Base-by-base conservation (phyloP, 768 basidiomycete species). In the Tulasnella sp. region DNA sequence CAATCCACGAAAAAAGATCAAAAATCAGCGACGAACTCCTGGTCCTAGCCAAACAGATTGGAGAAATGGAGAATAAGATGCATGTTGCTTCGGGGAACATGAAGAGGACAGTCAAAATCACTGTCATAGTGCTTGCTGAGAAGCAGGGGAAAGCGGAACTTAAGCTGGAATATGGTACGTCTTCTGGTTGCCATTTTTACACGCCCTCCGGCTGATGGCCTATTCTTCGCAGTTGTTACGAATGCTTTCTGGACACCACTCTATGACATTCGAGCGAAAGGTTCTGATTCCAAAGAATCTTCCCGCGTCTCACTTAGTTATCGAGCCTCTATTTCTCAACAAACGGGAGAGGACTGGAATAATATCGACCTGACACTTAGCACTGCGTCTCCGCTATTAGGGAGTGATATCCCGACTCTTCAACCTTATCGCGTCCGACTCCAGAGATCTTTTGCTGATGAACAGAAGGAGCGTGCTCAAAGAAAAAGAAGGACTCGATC, bases 91-190 rank as follows among this genome's bases (percentile, higher is more conserved):
- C 37, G 8, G 31, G 54, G 44, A 33, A 41, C n/a, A 2, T 41
- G 45, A 37, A 55, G 58, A 29, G 65, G 54, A 42, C 54, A 67
- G 49, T 48, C 4, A 50, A 53, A 27, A 67, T 76, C 20, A 66
- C 67, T 4, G 64, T 73, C 51, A 68, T 74, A 27, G 62, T 78
- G 25, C 64, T 65, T 15, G 58, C 71, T 1, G 70, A 73, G 34
- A 59, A 62, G 0, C 60, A 66, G 4, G 60, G 58, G 1, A 55
- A 58, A 2, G 63, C 71, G 19, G 67, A 72, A 7, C 64, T 81
- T 37, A 72, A 67, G 53, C 57, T 78, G 20, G 72, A 73, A 3
- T 81, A 80, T 57, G 67, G 77, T 77, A 54, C 27, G 74, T 63
- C 4, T 29, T 24, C 12, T 15, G 35, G n/a, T n/a, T n/a, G n/a